A percentile compares a stretch with the other conserved stretches of the same genome.
Conservation (phyloP, 177 flowering plant species). For the Telopea speciosissima region DNA sequence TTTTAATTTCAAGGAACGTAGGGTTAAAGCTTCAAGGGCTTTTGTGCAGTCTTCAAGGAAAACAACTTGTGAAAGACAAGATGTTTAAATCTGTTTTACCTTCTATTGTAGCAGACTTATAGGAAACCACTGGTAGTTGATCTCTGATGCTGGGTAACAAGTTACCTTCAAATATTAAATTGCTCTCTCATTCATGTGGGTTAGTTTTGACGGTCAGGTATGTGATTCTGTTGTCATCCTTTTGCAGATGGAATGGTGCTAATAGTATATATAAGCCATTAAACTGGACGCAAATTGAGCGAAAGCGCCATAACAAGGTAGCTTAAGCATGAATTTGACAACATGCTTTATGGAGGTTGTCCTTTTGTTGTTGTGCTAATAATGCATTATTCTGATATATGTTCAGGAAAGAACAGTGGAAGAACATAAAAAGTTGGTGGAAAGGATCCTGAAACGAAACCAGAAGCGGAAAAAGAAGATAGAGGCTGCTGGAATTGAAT, state of each 20-base stretch:
- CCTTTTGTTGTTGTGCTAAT: background rate
- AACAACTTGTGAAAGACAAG: too few species aligned
- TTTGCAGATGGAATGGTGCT: slow-evolving; percentile 63
- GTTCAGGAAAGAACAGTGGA: slow-evolving; percentile 51
- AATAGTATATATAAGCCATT: slow-evolving; percentile 39
- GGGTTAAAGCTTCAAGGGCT: too few species aligned
- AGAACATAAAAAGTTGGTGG: background rate
- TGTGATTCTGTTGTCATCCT: background rate
- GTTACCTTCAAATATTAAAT: background rate
- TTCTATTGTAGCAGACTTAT: too few species aligned
- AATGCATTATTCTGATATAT: background rate
- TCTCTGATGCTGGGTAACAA: background rate
- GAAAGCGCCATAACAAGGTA: slow-evolving; percentile 69
- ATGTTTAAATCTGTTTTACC: too few species aligned
- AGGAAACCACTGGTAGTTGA: too few species aligned
- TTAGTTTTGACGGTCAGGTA: background rate
- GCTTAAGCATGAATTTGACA: background rate
- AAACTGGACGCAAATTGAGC: slow-evolving; percentile 52
- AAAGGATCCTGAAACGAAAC: background rate
- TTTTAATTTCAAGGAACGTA: too few species aligned
- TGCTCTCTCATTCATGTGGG: background rate
- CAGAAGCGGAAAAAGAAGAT: background rate
- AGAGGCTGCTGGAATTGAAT: background rate
- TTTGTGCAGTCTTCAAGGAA: too few species aligned
- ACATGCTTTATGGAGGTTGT: background rate